Conservation (phyloP, 2,329 filamentous ascomycete species). For the Exophiala sp. region DNA sequence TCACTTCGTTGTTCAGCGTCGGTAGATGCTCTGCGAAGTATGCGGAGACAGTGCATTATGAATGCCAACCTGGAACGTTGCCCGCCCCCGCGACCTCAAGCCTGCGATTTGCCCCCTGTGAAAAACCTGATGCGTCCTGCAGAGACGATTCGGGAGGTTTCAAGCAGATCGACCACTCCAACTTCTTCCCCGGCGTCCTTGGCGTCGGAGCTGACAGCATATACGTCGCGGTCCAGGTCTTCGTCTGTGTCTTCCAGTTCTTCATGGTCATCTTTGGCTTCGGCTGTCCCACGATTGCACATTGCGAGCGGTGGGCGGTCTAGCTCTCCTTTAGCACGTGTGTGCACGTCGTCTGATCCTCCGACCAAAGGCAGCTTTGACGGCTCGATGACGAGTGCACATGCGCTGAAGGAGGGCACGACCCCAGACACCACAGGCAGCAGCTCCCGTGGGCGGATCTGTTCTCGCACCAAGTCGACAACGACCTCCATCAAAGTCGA, state of each 20-base stretch:
- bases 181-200: slow-evolving; percentile 56
- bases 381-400: too few relatives aligned
- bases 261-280: slow-evolving; percentile 28
- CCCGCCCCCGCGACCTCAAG: slow-evolving; percentile 33
- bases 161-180: slow-evolving; percentile 14
- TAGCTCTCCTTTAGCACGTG: slow-evolving; percentile 14
- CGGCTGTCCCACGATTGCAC: slow-evolving; percentile 10
- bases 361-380: too few relatives aligned
- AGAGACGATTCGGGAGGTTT: slow-evolving; percentile 18
- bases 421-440: neutral
- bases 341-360: slow-evolving; percentile 11
- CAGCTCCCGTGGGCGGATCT: neutral
- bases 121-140: slow-evolving; percentile 22
- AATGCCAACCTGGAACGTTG: slow-evolving; percentile 52
- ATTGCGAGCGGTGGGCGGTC: neutral
- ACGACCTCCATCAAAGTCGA: slow-evolving; percentile 4
- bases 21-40: slow-evolving; percentile 54
- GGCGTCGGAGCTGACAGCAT: slow-evolving; percentile 54
- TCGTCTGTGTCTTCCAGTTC: slow-evolving; percentile 43
- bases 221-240: slow-evolving; percentile 52
- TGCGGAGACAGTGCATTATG: slow-evolving; percentile 48
- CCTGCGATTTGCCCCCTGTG: slow-evolving; percentile 11
- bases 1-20: slow-evolving; percentile 51
- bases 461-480: neutral
- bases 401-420: neutral